phyloP scores from a whole-genome alignment of 2,329 filamentous ascomycete species.

The Diaporthe ilicicola region DNA sequence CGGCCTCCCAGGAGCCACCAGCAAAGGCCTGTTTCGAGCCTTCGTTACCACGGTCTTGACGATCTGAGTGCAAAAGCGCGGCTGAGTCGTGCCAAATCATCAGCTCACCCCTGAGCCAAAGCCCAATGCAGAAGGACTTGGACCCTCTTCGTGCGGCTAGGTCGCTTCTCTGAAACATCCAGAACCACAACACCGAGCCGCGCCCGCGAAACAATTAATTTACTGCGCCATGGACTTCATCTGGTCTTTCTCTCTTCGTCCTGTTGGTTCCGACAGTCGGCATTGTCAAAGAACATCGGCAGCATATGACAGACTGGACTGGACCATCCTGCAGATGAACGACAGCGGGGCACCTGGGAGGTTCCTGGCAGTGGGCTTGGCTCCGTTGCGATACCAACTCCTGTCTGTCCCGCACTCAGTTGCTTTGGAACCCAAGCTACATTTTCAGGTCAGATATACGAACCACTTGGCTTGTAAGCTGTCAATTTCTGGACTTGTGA shows the following conservation, averaged over 20 bases:
- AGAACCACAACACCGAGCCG: neutral
- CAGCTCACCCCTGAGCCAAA: neutral
- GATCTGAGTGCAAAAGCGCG: neutral
- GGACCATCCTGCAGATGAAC: neutral
- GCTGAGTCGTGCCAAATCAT: neutral
- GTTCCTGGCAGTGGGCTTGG: neutral
- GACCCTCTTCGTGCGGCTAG: conserved; percentile 10
- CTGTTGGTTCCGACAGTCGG: neutral
- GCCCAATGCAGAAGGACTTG: neutral
- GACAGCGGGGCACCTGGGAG: neutral
- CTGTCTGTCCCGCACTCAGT: too few relatives aligned
- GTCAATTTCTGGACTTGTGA: too few relatives aligned
- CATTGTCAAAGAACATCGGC: neutral
- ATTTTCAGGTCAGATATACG: neutral
- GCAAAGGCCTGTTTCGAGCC: neutral
- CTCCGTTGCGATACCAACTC: too few relatives aligned
- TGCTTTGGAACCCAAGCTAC: neutral
- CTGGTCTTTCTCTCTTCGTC: neutral
- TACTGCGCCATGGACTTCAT: neutral
- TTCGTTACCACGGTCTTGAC: neutral
- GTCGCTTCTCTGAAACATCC: conserved; percentile 15
- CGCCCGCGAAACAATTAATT: neutral
- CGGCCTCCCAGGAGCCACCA: conserved; percentile 7
- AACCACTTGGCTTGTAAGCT: too few relatives aligned
- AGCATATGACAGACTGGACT: neutral